Evolutionary conservation across 495 filamentous ascomycete species (phyloP).

Genomic region (Daldinia childiae): DNA sequence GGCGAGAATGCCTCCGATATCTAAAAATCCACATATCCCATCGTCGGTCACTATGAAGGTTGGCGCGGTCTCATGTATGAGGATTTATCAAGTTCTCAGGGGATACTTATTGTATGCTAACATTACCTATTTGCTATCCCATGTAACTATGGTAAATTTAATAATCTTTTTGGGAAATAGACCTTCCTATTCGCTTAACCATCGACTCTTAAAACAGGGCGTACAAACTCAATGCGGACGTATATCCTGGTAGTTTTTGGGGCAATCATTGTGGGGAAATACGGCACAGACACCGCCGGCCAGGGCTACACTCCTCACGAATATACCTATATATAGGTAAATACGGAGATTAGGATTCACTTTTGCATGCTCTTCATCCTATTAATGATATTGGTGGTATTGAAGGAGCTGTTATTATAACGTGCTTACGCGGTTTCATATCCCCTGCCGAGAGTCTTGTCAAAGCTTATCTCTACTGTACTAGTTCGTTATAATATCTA

Average conservation of each 20-base stretch:
- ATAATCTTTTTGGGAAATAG: not conserved
- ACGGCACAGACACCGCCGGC: not conserved
- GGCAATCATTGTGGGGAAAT: not conserved
- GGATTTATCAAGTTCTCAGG: slow-evolving; percentile 1
- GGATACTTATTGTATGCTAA: slow-evolving; percentile 5
- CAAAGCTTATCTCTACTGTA: not conserved
- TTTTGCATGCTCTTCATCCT: not conserved
- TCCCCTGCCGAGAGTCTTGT: not conserved
- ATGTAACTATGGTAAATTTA: not conserved
- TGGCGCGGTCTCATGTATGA: slow-evolving; percentile 6
- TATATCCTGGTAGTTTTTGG: not conserved
- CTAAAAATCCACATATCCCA: not conserved
- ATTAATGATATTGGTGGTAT: not conserved
- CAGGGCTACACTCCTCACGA: not conserved
- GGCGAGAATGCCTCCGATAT: not conserved
- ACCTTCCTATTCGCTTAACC: not conserved
- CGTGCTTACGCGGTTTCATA: not conserved
- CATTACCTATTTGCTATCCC: not conserved
- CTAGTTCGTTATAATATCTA: no score
- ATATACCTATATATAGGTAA: not conserved
- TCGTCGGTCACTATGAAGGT: slow-evolving; percentile 11
- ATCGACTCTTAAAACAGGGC: not conserved
- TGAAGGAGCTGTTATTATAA: not conserved
- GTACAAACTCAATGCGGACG: not conserved
- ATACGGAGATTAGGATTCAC: not conserved